Conservation (phyloP, 179 eudicot species). For the Sideroxylon spinosum region DNA sequence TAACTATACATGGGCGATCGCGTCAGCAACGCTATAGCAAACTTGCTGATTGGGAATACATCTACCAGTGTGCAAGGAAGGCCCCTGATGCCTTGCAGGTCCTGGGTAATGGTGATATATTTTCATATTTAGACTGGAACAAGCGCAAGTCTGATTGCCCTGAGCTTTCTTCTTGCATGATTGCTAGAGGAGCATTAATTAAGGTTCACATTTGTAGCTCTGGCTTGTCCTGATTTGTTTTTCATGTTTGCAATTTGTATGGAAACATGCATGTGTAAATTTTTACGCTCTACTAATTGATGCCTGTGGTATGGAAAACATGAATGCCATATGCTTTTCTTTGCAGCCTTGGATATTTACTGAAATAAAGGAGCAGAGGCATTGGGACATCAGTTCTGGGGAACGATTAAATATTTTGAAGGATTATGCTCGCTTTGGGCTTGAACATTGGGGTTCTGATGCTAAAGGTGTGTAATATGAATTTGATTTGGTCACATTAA, state of each 20-base stretch:
- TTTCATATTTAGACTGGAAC: constrained; percentile 86
- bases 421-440: constrained; percentile 86
- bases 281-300: not conserved
- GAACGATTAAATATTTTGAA: constrained; percentile 81
- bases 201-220: constrained; percentile 49
- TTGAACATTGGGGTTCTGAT: constrained; percentile 98
- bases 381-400: constrained; percentile 90
- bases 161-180: constrained; percentile 83
- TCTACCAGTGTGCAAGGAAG: constrained; percentile 59
- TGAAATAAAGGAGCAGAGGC: constrained; percentile 94
- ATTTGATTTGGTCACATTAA: not conserved
- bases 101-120: constrained; percentile 90
- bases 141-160: constrained; percentile 75
- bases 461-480: constrained; percentile 62
- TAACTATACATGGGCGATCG: constrained; percentile 89
- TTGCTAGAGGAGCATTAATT: constrained; percentile 89
- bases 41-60: constrained; percentile 91
- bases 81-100: constrained; percentile 69
- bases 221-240: not conserved
- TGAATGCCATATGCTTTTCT: not conserved
- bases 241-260: not conserved
- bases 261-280: not conserved
- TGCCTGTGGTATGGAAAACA: constrained; percentile 7
- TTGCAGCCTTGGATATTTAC: constrained; percentile 98
- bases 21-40: constrained; percentile 98